These are phyloP conservation scores for Paracoccidioides lutzii DNA, from an alignment of 2,329 filamentous ascomycete species.

Conservation along the genomic window DNA sequence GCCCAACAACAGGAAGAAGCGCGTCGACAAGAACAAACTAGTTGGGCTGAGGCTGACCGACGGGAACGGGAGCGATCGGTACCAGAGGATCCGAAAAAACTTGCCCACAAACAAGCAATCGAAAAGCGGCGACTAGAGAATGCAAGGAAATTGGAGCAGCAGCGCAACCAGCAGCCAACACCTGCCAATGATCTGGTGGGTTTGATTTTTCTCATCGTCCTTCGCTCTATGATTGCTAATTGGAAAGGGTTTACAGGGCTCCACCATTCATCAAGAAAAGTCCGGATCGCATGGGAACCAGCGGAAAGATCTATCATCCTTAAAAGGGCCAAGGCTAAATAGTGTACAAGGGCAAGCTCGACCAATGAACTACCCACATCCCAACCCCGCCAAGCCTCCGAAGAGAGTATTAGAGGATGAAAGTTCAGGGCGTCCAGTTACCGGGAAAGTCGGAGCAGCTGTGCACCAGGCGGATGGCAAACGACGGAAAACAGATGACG, in stretches of 20 bases:
- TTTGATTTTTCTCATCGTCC: not conserved
- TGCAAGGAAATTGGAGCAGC: conserved; percentile 33
- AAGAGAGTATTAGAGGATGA: conserved; percentile 62
- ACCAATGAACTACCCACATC: conserved; percentile 48
- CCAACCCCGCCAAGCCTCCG: conserved; percentile 55
- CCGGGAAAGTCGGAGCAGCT: conserved; percentile 23
- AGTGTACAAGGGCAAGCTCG: conserved; percentile 45
- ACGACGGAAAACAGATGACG: conserved; percentile 63
- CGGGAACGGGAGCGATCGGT: conserved; percentile 36
- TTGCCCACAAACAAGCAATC: conserved; percentile 48
- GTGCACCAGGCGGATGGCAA: conserved; percentile 65
- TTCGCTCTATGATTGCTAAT: not conserved
- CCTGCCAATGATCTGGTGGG: conserved; percentile 26
- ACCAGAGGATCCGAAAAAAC: conserved; percentile 51
- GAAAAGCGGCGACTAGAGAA: conserved; percentile 40
- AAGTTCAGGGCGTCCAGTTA: conserved; percentile 35
- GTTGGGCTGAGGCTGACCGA: conserved; percentile 43
- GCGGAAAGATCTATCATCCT: conserved; percentile 38
- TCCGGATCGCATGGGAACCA: conserved; percentile 16
- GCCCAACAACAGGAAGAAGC: conserved; percentile 40
- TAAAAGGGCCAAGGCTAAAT: conserved; percentile 37
- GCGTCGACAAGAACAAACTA: conserved; percentile 41
- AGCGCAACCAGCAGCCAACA: conserved; percentile 29
- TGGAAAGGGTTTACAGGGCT: conserved; percentile 9
- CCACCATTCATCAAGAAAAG: conserved; percentile 21